These are phyloP conservation scores for Verticillium nubilum DNA, from an alignment of 2,329 filamentous ascomycete species.

Conservation along the genomic window DNA sequence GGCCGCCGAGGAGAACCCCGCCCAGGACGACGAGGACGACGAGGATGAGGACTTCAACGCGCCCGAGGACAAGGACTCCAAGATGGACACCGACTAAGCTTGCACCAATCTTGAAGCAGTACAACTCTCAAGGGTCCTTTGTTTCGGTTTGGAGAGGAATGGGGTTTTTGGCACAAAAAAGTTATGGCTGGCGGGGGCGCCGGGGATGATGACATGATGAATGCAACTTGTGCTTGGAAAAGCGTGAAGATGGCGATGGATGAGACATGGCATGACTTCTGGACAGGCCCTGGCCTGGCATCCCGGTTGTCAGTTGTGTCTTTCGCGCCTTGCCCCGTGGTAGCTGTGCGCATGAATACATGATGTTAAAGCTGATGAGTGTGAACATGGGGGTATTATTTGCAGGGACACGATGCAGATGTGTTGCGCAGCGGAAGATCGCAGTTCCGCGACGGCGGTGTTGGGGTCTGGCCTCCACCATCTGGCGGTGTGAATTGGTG, in stretches of 20 bases:
- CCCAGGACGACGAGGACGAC: constrained; percentile 73
- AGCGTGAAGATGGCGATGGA: neutral
- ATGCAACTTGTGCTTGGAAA: neutral
- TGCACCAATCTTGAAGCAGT: neutral
- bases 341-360: neutral
- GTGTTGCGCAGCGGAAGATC: neutral
- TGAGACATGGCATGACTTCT: neutral
- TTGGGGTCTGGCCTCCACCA: neutral
- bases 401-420: neutral
- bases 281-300: neutral
- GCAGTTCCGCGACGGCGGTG: neutral
- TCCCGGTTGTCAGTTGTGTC: neutral
- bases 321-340: neutral
- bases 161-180: neutral
- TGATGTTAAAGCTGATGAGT: neutral
- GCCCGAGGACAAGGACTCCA: constrained; percentile 50
- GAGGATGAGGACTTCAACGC: constrained; percentile 69
- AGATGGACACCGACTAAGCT: constrained; percentile 59
- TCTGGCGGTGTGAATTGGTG: neutral
- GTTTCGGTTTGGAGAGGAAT: neutral
- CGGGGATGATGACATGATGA: neutral
- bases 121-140: neutral
- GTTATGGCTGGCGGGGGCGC: neutral
- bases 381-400: neutral
- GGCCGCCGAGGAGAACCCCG: constrained; percentile 72